These are phyloP conservation scores for Phytomonas francai DNA, from an alignment of 208 protist genomes.

Conservation along the genomic window DNA sequence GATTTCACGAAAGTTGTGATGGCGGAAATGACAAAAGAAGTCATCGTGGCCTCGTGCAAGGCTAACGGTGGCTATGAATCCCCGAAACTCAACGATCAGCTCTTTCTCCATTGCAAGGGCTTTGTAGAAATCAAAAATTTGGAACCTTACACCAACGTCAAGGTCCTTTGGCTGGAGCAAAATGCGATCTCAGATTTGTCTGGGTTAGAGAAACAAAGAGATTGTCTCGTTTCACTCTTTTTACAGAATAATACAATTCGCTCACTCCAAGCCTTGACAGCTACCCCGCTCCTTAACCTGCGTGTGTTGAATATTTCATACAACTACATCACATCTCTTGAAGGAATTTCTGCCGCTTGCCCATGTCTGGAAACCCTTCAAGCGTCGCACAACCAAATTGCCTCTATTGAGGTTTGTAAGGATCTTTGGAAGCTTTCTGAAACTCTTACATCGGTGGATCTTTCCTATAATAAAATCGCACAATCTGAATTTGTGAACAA, in stretches of 20 bases:
- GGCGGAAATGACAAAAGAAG: constrained; percentile 76
- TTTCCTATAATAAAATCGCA: constrained; percentile 86
- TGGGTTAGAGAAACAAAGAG: constrained; percentile 53
- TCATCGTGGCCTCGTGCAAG: constrained; percentile 77
- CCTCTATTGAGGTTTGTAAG: constrained; percentile 51
- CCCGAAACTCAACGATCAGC: constrained; percentile 80
- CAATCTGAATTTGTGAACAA: constrained; percentile 18
- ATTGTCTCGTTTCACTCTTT: constrained; percentile 83
- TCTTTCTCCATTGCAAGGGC: constrained; percentile 90
- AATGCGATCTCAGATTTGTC: constrained; percentile 85
- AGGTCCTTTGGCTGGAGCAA: constrained; percentile 92
- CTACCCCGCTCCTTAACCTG: constrained; percentile 46
- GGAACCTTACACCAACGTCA: constrained; percentile 77
- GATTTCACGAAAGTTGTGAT: constrained; percentile 13
- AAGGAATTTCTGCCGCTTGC: constrained; percentile 35
- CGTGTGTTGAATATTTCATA: constrained; percentile 75
- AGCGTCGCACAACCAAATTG: constrained; percentile 66
- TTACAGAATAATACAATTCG: constrained; percentile 91
- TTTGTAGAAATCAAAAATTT: constrained; percentile 87
- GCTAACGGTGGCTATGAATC: constrained; percentile 80
- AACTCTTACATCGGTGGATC: constrained; percentile 86
- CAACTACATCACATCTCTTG: constrained; percentile 66
- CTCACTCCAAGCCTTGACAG: constrained; percentile 35
- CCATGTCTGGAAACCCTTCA: constrained; percentile 66
- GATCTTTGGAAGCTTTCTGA: constrained; percentile 63